A percentile compares a stretch with the other conserved stretches of the same genome.
Evolutionary conservation across 2,329 filamentous ascomycete genomes (phyloP).

Genomic region (Scleromitrula shiraiana): DNA sequence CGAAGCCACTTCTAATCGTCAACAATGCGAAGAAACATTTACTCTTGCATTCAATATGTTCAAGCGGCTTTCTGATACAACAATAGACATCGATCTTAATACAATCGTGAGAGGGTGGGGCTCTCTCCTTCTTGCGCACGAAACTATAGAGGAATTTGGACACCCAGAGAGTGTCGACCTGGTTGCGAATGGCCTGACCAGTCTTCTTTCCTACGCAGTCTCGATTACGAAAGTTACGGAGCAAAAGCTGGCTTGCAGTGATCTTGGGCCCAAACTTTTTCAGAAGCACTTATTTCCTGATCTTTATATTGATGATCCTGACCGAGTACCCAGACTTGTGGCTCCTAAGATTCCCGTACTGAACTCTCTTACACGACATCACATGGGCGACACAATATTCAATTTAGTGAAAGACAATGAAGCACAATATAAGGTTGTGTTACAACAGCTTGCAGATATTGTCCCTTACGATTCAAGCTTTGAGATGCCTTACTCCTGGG

Average conservation of each 20-base stretch:
- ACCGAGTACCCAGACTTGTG: slow-evolving; percentile 22
- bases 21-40: slow-evolving; percentile 31
- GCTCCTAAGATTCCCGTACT: slow-evolving; percentile 40
- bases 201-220: slow-evolving; percentile 30
- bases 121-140: slow-evolving; percentile 32
- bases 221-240: slow-evolving; percentile 22
- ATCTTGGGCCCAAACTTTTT: slow-evolving; percentile 47
- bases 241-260: slow-evolving; percentile 24
- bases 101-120: slow-evolving; percentile 27
- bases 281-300: slow-evolving; percentile 58
- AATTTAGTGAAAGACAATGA: slow-evolving; percentile 45
- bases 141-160: slow-evolving; percentile 34
- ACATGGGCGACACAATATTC: slow-evolving; percentile 53
- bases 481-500: slow-evolving; percentile 47
- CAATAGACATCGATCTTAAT: slow-evolving; percentile 18
- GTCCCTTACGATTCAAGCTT: slow-evolving; percentile 40
- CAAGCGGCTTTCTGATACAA: slow-evolving; percentile 31
- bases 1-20: slow-evolving; percentile 14
- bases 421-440: slow-evolving; percentile 40
- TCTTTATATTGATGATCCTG: slow-evolving; percentile 32
- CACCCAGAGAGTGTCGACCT: slow-evolving; percentile 28
- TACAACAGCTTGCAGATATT: slow-evolving; percentile 43
- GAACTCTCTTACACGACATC: slow-evolving; percentile 45
- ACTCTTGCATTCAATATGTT: slow-evolving; percentile 35
- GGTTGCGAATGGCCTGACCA: slow-evolving; percentile 31